Conservation (phyloP, 306 rosid genomes). For the Quercus cerris region DNA sequence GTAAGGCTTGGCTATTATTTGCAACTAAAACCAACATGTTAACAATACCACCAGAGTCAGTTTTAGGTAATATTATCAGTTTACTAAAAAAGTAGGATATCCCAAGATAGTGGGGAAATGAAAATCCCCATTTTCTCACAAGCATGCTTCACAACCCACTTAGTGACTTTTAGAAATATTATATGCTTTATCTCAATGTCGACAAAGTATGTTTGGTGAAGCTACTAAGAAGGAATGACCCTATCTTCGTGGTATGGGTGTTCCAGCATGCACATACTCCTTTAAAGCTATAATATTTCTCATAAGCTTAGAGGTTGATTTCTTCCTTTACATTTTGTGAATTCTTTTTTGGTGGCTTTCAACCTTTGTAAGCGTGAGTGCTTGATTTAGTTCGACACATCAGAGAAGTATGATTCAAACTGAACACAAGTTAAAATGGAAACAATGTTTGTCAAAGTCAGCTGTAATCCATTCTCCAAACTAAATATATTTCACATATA, state of each 20-base stretch:
- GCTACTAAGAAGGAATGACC: not conserved
- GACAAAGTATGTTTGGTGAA: not conserved
- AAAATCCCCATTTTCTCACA: not conserved
- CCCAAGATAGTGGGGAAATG: too few relatives aligned
- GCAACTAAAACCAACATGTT: too few relatives aligned
- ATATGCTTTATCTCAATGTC: not conserved
- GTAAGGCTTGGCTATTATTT: too few relatives aligned
- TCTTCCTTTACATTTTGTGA: not conserved
- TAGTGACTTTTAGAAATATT: not conserved
- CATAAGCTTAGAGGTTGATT: not conserved
- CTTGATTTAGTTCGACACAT: not conserved
- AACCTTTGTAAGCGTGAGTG: not conserved
- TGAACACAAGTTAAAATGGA: not conserved
- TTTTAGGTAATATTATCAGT: too few relatives aligned
- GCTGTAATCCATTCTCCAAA: not conserved
- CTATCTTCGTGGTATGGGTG: too few relatives aligned
- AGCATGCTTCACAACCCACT: not conserved
- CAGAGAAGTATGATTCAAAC: not conserved
- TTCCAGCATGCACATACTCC: too few relatives aligned
- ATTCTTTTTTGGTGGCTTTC: not conserved
- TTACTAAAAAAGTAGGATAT: too few relatives aligned
- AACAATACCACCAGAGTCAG: too few relatives aligned
- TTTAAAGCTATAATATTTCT: not conserved
- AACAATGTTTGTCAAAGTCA: not conserved
- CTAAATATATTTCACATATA: not conserved